These are phyloP conservation scores for Ascosphaera pollenicola DNA, from an alignment of 2,329 filamentous ascomycete genomes.

Conservation along the genomic window DNA sequence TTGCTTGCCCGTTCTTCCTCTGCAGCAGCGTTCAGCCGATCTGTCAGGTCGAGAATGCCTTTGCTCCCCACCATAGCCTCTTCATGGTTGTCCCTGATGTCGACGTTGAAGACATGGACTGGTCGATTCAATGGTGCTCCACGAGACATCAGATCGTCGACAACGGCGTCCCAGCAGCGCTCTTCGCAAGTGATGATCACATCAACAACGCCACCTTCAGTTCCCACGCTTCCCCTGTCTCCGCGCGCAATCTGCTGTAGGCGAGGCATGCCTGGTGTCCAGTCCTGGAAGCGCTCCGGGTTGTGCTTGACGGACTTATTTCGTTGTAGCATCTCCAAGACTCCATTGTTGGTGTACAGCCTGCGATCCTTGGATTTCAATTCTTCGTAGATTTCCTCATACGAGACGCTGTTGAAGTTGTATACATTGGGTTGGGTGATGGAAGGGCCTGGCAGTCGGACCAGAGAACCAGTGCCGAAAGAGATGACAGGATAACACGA, in stretches of 20 bases:
- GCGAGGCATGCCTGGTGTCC: constrained; percentile 68
- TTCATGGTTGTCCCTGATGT: constrained; percentile 97
- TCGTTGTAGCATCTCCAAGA: constrained; percentile 86
- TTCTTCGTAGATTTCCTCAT: constrained; percentile 85
- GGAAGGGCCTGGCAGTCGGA: constrained; percentile 74
- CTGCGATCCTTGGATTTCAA: constrained; percentile 65
- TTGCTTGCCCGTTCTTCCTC: constrained; percentile 48
- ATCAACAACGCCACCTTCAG: constrained; percentile 77
- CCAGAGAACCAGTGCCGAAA: constrained; percentile 91
- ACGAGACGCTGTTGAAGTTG: constrained; percentile 92
- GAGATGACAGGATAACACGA: constrained; percentile 92
- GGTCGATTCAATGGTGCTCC: constrained; percentile 74
- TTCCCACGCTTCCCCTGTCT: constrained; percentile 56
- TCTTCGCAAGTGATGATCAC: constrained; percentile 96
- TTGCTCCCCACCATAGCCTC: constrained; percentile 78
- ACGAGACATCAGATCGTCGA: constrained; percentile 75
- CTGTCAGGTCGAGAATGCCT: constrained; percentile 78
- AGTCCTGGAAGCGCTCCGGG: constrained; percentile 95
- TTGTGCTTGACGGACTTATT: constrained; percentile 88
- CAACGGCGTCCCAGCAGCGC: constrained; percentile 90
- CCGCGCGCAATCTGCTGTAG: constrained; percentile 45
- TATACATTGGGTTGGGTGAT: constrained; percentile 94
- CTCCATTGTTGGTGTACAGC: constrained; percentile 75
- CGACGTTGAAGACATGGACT: constrained; percentile 94
- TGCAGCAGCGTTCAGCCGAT: constrained; percentile 62